Base-by-base conservation (phyloP, 441 rosid genomes). In the Francoa sonchifolia region DNA sequence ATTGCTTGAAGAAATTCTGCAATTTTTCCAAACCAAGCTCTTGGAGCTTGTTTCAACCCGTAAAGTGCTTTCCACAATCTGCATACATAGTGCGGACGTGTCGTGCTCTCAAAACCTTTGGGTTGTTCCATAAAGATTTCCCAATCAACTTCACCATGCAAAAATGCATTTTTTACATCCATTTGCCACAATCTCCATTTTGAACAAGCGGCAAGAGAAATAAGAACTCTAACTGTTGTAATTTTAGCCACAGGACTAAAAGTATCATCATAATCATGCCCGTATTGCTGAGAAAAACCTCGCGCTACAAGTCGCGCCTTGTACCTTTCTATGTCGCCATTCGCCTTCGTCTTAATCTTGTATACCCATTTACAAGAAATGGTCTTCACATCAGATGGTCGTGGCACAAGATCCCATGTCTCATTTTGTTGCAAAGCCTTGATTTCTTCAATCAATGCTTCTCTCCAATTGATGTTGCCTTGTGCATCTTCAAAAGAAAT, bases 91-190 rank as follows among this genome's bases (percentile, higher is more conserved):
- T 12, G 3, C 4, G 10, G 8, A 4, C 13, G 16, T 5, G 6
- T 10, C 7, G 5, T 8, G 17, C 12, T 21, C 4, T 51, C 0
- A 33, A 41, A 33, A 0, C 42, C 31, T 3, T 3, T 18, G 1
- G 31, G 36, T 43, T 43, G 50, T 3, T 2, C 9, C 57, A 35
- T 43, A 2, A 20, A 43, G 2, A 52, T 43, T 12, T 42, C 49
- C 0, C 20, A 6, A 33, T 42, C 42, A 0, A 42, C 6, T 14
- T 42, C 48, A 1, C 48, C 10, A 33, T 41, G 28, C 2, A 51
- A 12, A n/a, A n/a, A n/a, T n/a, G n/a, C n/a, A n/a, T n/a, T n/a
- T n/a, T n/a, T n/a, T n/a, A n/a, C n/a, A n/a, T 49, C 39, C 26
- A 40, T 30, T n/a, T 50, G 12, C 32, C 22, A 30, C 0, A 50